Conservation (phyloP, 2,329 filamentous ascomycete genomes). For the Clonostachys byssicola region DNA sequence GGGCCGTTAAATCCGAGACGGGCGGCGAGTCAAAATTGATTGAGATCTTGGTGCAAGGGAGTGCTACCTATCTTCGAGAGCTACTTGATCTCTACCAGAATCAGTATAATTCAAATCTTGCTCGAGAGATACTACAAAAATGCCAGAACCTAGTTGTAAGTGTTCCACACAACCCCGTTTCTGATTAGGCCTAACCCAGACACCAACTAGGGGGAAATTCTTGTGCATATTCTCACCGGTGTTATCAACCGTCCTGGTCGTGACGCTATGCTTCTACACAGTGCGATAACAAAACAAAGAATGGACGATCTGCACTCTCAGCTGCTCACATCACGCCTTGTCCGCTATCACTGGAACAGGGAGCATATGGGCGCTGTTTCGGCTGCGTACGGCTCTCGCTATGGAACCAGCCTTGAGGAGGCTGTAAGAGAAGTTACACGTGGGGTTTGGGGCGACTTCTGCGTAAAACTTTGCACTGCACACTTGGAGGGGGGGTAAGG, state of each 20-base stretch:
- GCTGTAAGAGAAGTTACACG: constrained; percentile 74
- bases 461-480: constrained; percentile 62
- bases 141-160: constrained; percentile 89
- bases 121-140: constrained; percentile 80
- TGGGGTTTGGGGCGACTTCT: constrained; percentile 75
- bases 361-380: constrained; percentile 78
- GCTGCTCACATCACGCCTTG: constrained; percentile 80
- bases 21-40: constrained; percentile 89
- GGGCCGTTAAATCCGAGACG: constrained; percentile 64
- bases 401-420: constrained; percentile 68
- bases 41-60: constrained; percentile 73
- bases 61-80: constrained; percentile 77
- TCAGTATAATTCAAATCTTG: constrained; percentile 75
- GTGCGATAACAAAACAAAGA: constrained; percentile 74
- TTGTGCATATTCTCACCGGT: constrained; percentile 93
- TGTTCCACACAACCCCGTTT: background rate
- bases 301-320: constrained; percentile 74
- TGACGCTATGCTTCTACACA: constrained; percentile 85
- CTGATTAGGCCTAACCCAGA: constrained; percentile 1
- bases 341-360: constrained; percentile 89
- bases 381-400: constrained; percentile 73
- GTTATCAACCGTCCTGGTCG: constrained; percentile 93
- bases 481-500: constrained; percentile 39
- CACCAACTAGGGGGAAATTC: constrained; percentile 72
- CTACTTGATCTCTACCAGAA: constrained; percentile 74